These are phyloP conservation scores for Cerrena zonata DNA, from an alignment of 1,284 basidiomycete species.

Conservation along the genomic window DNA sequence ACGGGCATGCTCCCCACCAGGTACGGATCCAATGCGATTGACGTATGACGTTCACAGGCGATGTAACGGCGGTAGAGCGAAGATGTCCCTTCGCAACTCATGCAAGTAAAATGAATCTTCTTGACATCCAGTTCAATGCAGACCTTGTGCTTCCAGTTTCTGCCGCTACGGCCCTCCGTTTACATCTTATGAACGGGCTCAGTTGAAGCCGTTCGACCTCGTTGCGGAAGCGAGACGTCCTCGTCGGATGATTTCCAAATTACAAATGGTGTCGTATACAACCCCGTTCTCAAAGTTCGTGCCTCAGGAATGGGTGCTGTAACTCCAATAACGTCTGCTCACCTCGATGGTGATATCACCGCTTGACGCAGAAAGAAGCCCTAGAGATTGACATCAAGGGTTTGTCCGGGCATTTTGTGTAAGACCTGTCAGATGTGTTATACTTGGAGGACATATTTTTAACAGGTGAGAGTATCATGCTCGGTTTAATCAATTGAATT, in stretches of 20 bases:
- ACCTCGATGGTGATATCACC: neutral
- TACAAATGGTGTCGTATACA: too few species aligned
- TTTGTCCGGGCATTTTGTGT: neutral
- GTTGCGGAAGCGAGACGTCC: neutral
- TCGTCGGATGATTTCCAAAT: neutral
- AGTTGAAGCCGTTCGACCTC: neutral
- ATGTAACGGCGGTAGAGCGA: neutral
- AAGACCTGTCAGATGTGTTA: neutral
- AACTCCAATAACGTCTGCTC: neutral
- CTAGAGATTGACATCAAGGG: neutral
- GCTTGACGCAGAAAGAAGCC: neutral
- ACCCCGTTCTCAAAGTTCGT: neutral
- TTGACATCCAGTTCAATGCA: neutral
- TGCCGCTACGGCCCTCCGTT: neutral
- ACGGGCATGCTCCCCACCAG: too few species aligned
- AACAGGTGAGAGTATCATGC: neutral
- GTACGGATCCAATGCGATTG: neutral
- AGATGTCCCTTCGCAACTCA: neutral
- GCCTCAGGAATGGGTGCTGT: neutral
- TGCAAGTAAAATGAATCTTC: neutral
- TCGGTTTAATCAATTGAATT: neutral
- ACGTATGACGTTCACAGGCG: neutral
- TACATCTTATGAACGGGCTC: neutral
- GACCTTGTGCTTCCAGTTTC: neutral
- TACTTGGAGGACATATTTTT: neutral